These are phyloP conservation scores for Mycena galopus DNA, from an alignment of 768 basidiomycete species.

Conservation along the genomic window DNA sequence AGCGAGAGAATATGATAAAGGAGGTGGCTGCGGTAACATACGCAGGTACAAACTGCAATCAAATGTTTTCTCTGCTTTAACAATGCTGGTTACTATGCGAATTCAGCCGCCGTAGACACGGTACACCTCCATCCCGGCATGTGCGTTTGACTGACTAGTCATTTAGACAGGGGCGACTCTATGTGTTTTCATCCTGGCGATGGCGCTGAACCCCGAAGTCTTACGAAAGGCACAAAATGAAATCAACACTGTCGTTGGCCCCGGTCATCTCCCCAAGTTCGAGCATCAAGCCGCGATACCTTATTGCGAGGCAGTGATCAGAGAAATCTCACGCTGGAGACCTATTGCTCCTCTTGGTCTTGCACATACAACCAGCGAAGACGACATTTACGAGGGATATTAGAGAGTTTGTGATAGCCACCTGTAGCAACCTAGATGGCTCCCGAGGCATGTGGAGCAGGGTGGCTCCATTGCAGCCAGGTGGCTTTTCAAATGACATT, in stretches of 20 bases:
- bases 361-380: conserved; percentile 38
- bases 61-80: background rate
- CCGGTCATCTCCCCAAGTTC: conserved; percentile 42
- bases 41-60: background rate
- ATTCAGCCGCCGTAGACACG: conserved; percentile 36
- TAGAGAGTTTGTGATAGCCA: too few species aligned
- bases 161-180: conserved; percentile 9
- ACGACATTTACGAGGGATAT: conserved; percentile 48
- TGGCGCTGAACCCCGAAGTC: conserved; percentile 11
- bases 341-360: conserved; percentile 24
- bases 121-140: conserved; percentile 17
- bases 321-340: conserved; percentile 29
- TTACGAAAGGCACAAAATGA: conserved; percentile 34
- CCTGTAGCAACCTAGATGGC: too few species aligned
- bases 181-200: conserved; percentile 4
- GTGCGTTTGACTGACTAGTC: background rate
- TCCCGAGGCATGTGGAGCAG: too few species aligned
- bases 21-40: conserved; percentile 7
- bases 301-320: conserved; percentile 23
- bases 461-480: too few species aligned
- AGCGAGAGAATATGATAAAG: background rate
- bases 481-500: too few species aligned
- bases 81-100: background rate
- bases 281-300: conserved; percentile 37
- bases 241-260: conserved; percentile 45